A percentile compares a stretch with the other conserved stretches of the same genome.
phyloP scores from a whole-genome alignment of 352 stramenopile species.

The Phytopythium sindhum region DNA sequence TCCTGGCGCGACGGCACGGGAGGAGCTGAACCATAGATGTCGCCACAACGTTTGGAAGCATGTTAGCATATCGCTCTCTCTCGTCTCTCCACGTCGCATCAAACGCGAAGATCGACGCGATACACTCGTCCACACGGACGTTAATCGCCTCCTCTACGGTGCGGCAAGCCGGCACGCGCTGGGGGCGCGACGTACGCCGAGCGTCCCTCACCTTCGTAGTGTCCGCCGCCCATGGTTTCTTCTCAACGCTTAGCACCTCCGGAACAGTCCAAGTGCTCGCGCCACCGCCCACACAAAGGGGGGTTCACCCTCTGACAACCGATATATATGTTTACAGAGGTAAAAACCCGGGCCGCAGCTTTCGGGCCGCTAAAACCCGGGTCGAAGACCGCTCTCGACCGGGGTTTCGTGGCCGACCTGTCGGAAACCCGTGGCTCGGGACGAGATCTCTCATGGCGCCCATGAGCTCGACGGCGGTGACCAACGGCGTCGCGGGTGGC shows the following conservation, averaged over 20 bases:
- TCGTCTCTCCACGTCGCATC: neutral
- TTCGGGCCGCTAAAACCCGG: neutral
- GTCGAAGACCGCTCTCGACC: neutral
- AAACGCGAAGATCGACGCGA: neutral
- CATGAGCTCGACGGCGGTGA: constrained; percentile 30
- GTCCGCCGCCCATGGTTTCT: constrained; percentile 54
- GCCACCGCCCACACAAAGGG: constrained; percentile 20
- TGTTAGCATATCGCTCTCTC: neutral
- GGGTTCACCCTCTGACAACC: constrained; percentile 10
- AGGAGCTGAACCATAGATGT: constrained; percentile 35
- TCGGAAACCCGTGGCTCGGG: neutral
- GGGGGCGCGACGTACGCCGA: neutral
- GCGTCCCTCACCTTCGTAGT: constrained; percentile 55
- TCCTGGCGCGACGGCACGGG: constrained; percentile 83
- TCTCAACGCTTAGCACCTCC: constrained; percentile 33
- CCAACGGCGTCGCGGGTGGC: constrained; percentile 12
- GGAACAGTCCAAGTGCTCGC: constrained; percentile 13
- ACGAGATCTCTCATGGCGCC: constrained; percentile 14
- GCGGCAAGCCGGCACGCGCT: neutral
- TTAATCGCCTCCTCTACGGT: neutral
- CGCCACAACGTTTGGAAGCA: neutral
- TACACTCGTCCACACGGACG: neutral
- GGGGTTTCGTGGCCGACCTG: neutral
- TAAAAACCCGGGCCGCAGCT: neutral
- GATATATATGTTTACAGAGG: neutral